Evolutionary conservation across 495 filamentous ascomycete species (phyloP), one percentile per base, ranked within the genome.

Genomic region (Penicillium atrosanguineum): DNA sequence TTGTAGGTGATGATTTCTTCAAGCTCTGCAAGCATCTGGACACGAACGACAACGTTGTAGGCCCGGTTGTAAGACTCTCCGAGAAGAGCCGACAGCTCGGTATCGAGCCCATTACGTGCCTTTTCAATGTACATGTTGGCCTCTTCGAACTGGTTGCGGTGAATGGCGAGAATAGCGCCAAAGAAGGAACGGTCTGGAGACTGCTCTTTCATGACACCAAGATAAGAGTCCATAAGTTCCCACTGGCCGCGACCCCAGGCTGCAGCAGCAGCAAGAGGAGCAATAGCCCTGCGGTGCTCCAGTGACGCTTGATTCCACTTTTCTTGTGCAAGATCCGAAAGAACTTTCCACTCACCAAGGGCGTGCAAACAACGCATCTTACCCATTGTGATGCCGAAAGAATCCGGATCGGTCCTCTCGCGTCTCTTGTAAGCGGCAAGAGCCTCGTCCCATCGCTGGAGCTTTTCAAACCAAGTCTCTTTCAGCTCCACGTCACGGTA

Each of bases 281-380:
- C 94, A 61, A 99, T 95, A 16, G 82, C 80, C 54, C 91, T 82
- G 62, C 93, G 87, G 50, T 96, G 83, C 55, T 97, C 93, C 3
- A 85, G 75, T 12, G 82, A 83, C 16, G 94, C 91, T 63, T 89
- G 88, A 49, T 86, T 81, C 93, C 93, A 99, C 45, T 93, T 95
- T 56, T 95, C 89, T 58, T 95, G 87, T 0, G 91, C 90, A 31
- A 99, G 79, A 39, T 83, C 79, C 9, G 93, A 92, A 9, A 99
- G 77, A 12, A 89, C 82, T 57, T 96, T 95, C 92, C 93, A 99
- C 68, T 99, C 94, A 39, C 94, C 95, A 29, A 99, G 81, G 28
- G 94, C 94, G 63, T 99, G 95, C 38, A 97, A 73, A 81, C 94
- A 99, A 16, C 95, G 87, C 94, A 99, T 99, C 71, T 98, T 97